Percentiles rank a stretch among this genome's conserved stretches.
Conservation (phyloP, 1,284 basidiomycete species). For the Heterobasidion annosum region DNA sequence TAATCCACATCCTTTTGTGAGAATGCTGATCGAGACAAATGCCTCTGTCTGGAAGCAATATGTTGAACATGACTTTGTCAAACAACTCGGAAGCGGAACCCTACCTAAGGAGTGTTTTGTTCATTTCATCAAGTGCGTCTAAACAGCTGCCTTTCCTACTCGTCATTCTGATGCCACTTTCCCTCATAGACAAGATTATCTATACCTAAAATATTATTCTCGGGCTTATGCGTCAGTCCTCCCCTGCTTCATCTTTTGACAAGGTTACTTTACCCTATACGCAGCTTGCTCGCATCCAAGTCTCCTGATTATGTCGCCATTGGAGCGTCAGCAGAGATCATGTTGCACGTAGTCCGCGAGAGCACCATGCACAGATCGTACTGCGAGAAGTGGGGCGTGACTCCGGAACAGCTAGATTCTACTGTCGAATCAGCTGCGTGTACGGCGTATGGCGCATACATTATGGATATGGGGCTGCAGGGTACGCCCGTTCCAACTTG, state of each 20-base stretch:
- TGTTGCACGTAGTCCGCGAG: slow-evolving; percentile 62
- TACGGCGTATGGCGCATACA: slow-evolving; percentile 82
- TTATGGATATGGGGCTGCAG: slow-evolving; percentile 70
- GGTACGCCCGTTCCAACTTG: slow-evolving; percentile 26
- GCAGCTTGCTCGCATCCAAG: slow-evolving; percentile 73
- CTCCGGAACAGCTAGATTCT: slow-evolving; percentile 45
- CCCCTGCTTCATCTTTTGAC: neutral
- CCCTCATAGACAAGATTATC: slow-evolving; percentile 59
- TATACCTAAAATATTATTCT: slow-evolving; percentile 73
- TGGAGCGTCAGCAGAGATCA: slow-evolving; percentile 53
- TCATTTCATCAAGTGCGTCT: slow-evolving; percentile 74
- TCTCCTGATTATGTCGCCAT: slow-evolving; percentile 61
- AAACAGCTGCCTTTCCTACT: neutral
- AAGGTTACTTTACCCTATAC: neutral
- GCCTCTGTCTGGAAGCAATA: slow-evolving; percentile 62
- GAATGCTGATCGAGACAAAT: slow-evolving; percentile 56
- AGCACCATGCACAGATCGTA: slow-evolving; percentile 66
- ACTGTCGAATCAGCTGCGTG: slow-evolving; percentile 63
- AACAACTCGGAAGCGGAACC: slow-evolving; percentile 63
- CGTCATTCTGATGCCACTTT: neutral
- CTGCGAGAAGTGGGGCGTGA: slow-evolving; percentile 65
- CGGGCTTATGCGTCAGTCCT: slow-evolving; percentile 55
- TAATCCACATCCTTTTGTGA: slow-evolving; percentile 64
- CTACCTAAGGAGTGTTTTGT: slow-evolving; percentile 62
- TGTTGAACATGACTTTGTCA: slow-evolving; percentile 80